These are phyloP conservation scores for Tephrocybe sp. DNA, from an alignment of 768 basidiomycete genomes.

Conservation along the genomic window DNA sequence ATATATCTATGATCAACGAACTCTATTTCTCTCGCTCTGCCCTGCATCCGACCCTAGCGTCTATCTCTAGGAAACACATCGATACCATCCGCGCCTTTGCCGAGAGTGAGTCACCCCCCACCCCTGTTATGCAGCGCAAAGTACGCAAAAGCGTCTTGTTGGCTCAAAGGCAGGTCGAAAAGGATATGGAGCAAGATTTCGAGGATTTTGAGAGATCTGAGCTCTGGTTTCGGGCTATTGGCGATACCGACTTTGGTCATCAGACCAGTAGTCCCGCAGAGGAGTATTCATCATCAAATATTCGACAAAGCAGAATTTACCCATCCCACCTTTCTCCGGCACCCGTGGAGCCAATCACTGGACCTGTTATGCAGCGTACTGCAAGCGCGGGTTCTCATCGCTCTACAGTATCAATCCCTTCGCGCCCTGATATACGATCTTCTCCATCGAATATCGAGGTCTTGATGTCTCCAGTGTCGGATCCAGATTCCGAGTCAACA, in stretches of 20 bases:
- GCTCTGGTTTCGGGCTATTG: conserved; percentile 87
- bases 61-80: conserved; percentile 70
- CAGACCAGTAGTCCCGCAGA: background rate
- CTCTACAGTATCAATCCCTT: conserved; percentile 28
- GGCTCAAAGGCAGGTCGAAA: conserved; percentile 83
- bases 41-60: conserved; percentile 56
- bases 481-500: conserved; percentile 48
- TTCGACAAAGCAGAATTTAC: conserved; percentile 14
- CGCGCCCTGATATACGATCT: conserved; percentile 21
- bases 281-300: conserved; percentile 10
- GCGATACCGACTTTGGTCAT: conserved; percentile 55
- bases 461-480: conserved; percentile 72
- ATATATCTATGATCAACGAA: conserved; percentile 87
- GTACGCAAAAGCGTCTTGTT: conserved; percentile 81
- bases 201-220: conserved; percentile 87
- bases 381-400: conserved; percentile 38
- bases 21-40: conserved; percentile 74
- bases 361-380: conserved; percentile 39
- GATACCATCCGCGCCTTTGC: conserved; percentile 71
- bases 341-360: conserved; percentile 33
- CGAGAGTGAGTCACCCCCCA: conserved; percentile 43
- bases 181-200: conserved; percentile 91
- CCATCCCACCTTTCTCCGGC: conserved; percentile 12
- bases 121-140: conserved; percentile 43
- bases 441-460: conserved; percentile 71